These are phyloP conservation scores for Puccinellia tenuiflora DNA, from an alignment of 176 grass and related monocot species.

Conservation along the genomic window DNA sequence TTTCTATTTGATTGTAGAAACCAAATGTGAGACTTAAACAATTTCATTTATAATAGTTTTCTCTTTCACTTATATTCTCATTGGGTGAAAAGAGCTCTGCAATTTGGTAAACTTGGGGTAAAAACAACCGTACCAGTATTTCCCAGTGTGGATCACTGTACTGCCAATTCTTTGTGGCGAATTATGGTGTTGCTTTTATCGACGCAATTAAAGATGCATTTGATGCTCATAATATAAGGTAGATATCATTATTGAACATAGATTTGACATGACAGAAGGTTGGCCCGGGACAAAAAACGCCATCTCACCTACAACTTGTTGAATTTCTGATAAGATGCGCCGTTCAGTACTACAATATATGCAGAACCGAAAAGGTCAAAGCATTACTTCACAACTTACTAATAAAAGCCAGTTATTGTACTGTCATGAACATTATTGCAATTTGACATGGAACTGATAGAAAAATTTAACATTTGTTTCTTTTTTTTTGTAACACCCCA, in stretches of 20 bases:
- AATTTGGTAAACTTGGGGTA: too few relatives aligned
- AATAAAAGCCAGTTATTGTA: neutral
- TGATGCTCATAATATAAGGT: neutral
- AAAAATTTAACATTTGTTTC: too few relatives aligned
- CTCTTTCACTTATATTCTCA: too few relatives aligned
- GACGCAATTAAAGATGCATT: neutral
- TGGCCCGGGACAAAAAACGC: neutral
- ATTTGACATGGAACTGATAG: neutral
- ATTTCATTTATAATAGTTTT: too few relatives aligned
- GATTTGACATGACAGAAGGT: neutral
- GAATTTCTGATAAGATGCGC: neutral
- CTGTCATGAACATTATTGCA: neutral
- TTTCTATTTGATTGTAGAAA: too few relatives aligned
- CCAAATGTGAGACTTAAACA: too few relatives aligned
- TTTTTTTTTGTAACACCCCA: too few relatives aligned
- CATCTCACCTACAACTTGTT: neutral
- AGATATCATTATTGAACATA: neutral
- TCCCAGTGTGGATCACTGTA: too few relatives aligned
- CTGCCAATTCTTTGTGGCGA: neutral
- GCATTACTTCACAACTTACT: neutral
- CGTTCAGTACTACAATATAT: neutral
- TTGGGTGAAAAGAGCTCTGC: too few relatives aligned
- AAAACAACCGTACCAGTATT: too few relatives aligned
- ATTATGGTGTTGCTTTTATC: neutral
- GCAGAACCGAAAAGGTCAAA: neutral